These are phyloP conservation scores for Trichoderma gracile DNA, from an alignment of 2,329 filamentous ascomycete species.

Conservation along the genomic window DNA sequence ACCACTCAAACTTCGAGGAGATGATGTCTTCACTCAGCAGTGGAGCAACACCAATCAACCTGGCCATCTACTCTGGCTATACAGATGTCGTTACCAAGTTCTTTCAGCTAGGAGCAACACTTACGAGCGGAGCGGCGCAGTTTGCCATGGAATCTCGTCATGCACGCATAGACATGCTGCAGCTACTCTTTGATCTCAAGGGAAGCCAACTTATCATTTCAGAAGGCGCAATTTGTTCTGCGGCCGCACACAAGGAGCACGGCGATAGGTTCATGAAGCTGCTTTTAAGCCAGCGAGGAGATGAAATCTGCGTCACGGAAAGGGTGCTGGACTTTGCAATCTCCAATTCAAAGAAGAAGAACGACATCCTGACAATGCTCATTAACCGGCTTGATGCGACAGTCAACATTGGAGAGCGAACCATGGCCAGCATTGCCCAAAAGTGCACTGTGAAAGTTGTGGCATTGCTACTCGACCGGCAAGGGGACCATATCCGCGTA, in stretches of 20 bases:
- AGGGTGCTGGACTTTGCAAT: constrained; percentile 12
- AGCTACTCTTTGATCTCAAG: constrained; percentile 10
- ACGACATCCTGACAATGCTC: not conserved
- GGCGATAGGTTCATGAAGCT: constrained; percentile 22
- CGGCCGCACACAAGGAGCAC: constrained; percentile 17
- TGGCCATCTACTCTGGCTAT: too few relatives aligned
- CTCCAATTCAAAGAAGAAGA: not conserved
- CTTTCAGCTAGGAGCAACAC: not conserved
- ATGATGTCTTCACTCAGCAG: too few relatives aligned
- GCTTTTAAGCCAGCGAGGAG: constrained; percentile 19
- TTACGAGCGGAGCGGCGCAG: not conserved
- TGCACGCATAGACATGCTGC: not conserved
- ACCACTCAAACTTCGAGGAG: too few relatives aligned
- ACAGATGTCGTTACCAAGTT: too few relatives aligned
- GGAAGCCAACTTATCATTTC: constrained; percentile 22
- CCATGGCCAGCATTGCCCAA: not conserved
- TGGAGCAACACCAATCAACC: too few relatives aligned
- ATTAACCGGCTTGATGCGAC: not conserved
- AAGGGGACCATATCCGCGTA: constrained; percentile 24
- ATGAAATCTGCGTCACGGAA: constrained; percentile 24
- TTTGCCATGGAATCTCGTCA: too few relatives aligned
- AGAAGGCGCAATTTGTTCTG: constrained; percentile 14
- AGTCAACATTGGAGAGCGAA: not conserved
- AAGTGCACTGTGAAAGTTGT: not conserved
- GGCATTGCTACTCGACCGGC: constrained; percentile 20